Evolutionary conservation across 2,329 filamentous ascomycete species (phyloP).

Genomic region (Didymella pinodella): DNA sequence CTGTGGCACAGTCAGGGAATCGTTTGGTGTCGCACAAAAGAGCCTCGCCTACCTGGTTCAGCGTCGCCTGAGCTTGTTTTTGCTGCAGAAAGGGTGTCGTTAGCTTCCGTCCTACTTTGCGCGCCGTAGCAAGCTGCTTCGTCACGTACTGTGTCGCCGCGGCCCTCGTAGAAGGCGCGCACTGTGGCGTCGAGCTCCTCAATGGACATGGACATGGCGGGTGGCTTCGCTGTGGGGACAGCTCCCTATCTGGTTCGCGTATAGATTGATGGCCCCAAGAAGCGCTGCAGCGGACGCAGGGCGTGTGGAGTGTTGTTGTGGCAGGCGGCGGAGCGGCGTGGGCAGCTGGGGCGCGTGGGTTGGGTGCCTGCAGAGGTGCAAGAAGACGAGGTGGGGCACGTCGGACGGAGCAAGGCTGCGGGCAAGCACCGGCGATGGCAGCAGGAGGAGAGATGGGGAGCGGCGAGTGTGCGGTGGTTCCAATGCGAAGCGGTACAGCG

Average conservation of each 20-base stretch:
- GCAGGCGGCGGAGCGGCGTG: conserved; percentile 24
- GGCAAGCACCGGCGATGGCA: conserved; percentile 34
- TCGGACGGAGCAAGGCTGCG: conserved; percentile 33
- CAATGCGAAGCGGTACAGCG: conserved; percentile 29
- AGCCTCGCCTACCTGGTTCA: conserved; percentile 79
- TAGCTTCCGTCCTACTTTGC: conserved; percentile 48
- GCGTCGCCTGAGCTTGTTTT: conserved; percentile 91
- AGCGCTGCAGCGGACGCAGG: conserved; percentile 25
- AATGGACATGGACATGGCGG: conserved; percentile 73
- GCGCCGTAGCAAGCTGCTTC: not conserved
- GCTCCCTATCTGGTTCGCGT: conserved; percentile 44
- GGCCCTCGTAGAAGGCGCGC: conserved; percentile 96
- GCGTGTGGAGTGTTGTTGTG: conserved; percentile 15
- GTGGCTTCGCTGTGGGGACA: conserved; percentile 42
- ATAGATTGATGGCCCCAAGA: conserved; percentile 31
- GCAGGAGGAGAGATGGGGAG: conserved; percentile 5
- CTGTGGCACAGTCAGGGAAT: conserved; percentile 57
- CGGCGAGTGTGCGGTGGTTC: conserved; percentile 19
- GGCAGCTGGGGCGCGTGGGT: conserved; percentile 29
- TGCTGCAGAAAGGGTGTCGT: conserved; percentile 67
- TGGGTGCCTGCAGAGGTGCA: conserved; percentile 39
- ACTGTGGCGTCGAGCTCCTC: conserved; percentile 96
- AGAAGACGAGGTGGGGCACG: conserved; percentile 48
- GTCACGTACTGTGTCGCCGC: conserved; percentile 82
- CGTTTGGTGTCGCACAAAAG: conserved; percentile 10